A percentile compares a stretch with the other conserved stretches of the same genome.
These are phyloP conservation scores for Myxozyma neglecta DNA, from an alignment of 805 yeast genomes.

Conservation along the genomic window DNA sequence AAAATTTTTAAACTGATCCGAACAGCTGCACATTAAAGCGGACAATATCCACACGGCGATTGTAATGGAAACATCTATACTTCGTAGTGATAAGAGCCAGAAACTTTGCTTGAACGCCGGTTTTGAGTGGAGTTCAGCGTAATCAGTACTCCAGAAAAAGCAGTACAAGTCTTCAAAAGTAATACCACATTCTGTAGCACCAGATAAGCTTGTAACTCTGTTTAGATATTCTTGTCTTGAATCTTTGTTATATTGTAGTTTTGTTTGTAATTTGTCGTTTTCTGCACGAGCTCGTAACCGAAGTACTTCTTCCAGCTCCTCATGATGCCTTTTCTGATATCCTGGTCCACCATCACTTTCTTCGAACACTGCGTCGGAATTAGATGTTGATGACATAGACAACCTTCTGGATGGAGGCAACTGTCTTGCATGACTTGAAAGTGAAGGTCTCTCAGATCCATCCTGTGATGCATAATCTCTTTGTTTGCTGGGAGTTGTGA, in stretches of 20 bases:
- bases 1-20: not conserved
- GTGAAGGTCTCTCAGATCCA: not conserved
- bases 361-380: not conserved
- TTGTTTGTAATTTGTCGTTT: not conserved
- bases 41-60: slow-evolving; percentile 1
- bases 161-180: not conserved
- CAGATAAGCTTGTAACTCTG: not conserved
- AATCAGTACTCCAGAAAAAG: slow-evolving; percentile 2
- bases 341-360: not conserved
- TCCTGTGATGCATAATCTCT: slow-evolving; percentile 1
- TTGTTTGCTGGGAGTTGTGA: not conserved
- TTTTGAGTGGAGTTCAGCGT: not conserved
- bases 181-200: not conserved
- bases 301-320: not conserved
- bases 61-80: not conserved
- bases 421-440: not conserved
- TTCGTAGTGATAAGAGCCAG: not conserved
- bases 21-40: slow-evolving; percentile 2
- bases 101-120: not conserved
- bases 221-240: not conserved
- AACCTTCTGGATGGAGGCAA: not conserved
- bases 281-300: slow-evolving; percentile 3
- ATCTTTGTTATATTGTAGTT: not conserved
- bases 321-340: not conserved
- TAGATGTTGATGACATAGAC: not conserved